Evolutionary conservation across 2,329 filamentous ascomycete genomes (phyloP), one percentile per base, ranked within the genome.

Genomic region (Colletotrichum eremochloae): DNA sequence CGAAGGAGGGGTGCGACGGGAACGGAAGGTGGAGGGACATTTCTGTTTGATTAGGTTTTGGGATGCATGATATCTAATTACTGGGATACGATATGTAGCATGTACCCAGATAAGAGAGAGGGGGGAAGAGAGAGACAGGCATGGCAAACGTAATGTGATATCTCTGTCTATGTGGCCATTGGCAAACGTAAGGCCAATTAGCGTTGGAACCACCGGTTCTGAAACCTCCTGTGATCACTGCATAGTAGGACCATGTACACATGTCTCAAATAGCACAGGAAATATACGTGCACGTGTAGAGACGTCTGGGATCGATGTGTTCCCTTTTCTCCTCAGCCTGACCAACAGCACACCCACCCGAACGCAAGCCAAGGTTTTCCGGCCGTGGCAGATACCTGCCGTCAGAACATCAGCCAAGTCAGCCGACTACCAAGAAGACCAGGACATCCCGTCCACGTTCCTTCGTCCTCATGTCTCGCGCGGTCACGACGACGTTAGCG

Each of bases 1-100:
- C 79, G 79, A 42, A 79, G 79, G 5, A 79, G 79, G 3, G 85
- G 85, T 0, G 77, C 78, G 50, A 70, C 56, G 71, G 67, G 67
- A 44, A 40, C n/a, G 57, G 71, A 71, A 58, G 71, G 56, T 44
- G 71, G 62, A 71, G 71, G 71, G 61, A 44, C 38, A 20, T 56
- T 71, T 60, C 12, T 73, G 29, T 73, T 73, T 63, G 71, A 52
- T 65, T 56, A 61, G 61, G 53, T 44, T 52, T 66, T 5, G 44
- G n/a, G 18, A 5, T 15, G 18, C 18, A 38, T 29, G 57, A 5
- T n/a, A 20, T 2, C 2, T 40, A 40, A 11, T 40, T 9, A 8
- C 38, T 9, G 9, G 18, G 5, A 20, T 44, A 44, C 42, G 42
- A 20, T 1, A 18, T 18, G 14, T 18, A 5, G 9, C 4, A 36